These are phyloP conservation scores for Gliomastix tumulicola DNA, from an alignment of 2,329 filamentous ascomycete species.

Conservation along the genomic window DNA sequence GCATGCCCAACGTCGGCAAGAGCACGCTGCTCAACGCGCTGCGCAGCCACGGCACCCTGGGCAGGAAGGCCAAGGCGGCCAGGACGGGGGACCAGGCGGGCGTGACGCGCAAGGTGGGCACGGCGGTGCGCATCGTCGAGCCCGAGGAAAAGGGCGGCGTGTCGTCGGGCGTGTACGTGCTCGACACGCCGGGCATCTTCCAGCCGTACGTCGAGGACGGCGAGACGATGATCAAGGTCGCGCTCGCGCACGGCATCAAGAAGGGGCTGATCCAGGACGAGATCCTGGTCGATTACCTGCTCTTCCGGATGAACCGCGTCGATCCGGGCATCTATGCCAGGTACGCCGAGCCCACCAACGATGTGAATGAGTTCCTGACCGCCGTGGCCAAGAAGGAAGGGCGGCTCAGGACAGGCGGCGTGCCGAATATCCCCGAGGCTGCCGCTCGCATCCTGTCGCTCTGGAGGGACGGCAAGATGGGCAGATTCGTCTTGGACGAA, in stretches of 20 bases:
- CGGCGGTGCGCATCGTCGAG: conserved; percentile 67
- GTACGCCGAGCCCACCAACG: conserved; percentile 72
- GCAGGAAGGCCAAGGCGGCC: conserved; percentile 57
- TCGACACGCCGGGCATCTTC: conserved; percentile 94
- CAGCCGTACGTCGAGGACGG: conserved; percentile 82
- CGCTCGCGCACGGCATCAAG: conserved; percentile 84
- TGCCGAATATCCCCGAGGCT: conserved; percentile 62
- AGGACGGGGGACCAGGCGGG: conserved; percentile 82
- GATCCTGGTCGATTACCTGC: conserved; percentile 81
- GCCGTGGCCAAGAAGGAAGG: conserved; percentile 69
- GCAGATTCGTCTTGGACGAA: conserved; percentile 73
- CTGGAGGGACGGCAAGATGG: conserved; percentile 73
- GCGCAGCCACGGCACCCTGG: conserved; percentile 54
- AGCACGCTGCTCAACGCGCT: conserved; percentile 88
- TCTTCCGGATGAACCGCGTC: conserved; percentile 72
- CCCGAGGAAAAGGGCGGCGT: conserved; percentile 31
- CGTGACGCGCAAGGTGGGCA: conserved; percentile 78
- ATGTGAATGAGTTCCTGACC: conserved; percentile 65
- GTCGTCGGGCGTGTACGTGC: conserved; percentile 66
- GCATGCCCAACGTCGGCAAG: conserved; percentile 98
- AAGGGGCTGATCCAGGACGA: conserved; percentile 74
- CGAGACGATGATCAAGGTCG: conserved; percentile 91
- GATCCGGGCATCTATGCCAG: conserved; percentile 54
- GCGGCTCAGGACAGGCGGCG: conserved; percentile 65
- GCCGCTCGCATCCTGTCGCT: conserved; percentile 75